Evolutionary conservation across 768 basidiomycete species (phyloP).

Genomic region (Baorangia bicolor): DNA sequence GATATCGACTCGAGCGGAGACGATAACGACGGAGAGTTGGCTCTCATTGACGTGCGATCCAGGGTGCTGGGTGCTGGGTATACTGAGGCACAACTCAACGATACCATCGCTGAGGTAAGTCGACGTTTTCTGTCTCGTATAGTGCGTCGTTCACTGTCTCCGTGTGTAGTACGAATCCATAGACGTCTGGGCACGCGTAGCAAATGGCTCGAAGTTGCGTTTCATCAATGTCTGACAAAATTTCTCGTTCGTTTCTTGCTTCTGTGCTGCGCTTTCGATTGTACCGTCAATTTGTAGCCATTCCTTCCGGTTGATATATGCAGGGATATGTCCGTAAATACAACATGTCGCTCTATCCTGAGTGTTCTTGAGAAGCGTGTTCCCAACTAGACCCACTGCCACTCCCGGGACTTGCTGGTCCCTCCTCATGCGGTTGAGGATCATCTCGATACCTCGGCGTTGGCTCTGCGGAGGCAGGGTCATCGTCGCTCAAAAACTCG

Average conservation of each 20-base stretch:
- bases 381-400: slow-evolving; percentile 70
- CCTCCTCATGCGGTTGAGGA: slow-evolving; percentile 34
- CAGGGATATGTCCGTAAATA: slow-evolving; percentile 24
- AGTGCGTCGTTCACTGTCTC: slow-evolving; percentile 6
- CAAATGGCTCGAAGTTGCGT: slow-evolving; percentile 77
- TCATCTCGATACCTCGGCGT: slow-evolving; percentile 51
- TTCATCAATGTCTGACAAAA: slow-evolving; percentile 45
- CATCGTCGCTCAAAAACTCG: slow-evolving; percentile 82
- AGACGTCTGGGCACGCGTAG: slow-evolving; percentile 78
- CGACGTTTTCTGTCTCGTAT: background rate
- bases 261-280: slow-evolving; percentile 10
- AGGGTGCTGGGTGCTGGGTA: slow-evolving; percentile 85
- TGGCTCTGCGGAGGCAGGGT: slow-evolving; percentile 37
- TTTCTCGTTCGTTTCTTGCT: background rate
- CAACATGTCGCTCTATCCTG: slow-evolving; percentile 11
- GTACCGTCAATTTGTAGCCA: slow-evolving; percentile 11
- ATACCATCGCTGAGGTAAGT: slow-evolving; percentile 77
- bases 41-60: slow-evolving; percentile 84
- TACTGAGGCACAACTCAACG: slow-evolving; percentile 88
- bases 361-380: slow-evolving; percentile 51
- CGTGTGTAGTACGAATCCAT: slow-evolving; percentile 78
- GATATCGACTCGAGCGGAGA: slow-evolving; percentile 69
- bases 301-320: slow-evolving; percentile 14
- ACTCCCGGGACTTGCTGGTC: slow-evolving; percentile 35
- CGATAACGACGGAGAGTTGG: slow-evolving; percentile 67